phyloP scores from a whole-genome alignment of 352 stramenopile species.

The Phytopythium boreale region DNA sequence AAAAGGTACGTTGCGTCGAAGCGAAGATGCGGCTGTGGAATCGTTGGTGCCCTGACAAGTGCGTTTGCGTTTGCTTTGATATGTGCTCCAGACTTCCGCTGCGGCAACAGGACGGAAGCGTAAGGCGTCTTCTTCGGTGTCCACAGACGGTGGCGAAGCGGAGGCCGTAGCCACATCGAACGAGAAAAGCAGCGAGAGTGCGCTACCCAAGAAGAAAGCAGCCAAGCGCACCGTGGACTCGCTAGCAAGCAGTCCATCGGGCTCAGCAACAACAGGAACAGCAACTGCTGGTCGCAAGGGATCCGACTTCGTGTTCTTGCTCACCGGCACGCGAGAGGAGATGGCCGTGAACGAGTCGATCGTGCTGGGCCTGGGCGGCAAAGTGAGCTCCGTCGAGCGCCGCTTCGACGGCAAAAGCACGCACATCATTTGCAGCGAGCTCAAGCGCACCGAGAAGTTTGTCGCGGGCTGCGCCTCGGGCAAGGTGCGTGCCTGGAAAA shows the following conservation, averaged over 20 bases:
- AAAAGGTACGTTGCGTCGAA: background rate
- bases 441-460: constrained; percentile 88
- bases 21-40: background rate
- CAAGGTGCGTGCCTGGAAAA: constrained; percentile 44
- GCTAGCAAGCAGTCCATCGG: constrained; percentile 13
- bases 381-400: constrained; percentile 59
- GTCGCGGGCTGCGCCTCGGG: constrained; percentile 74
- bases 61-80: background rate
- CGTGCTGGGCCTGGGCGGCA: constrained; percentile 57
- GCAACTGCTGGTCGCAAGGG: background rate
- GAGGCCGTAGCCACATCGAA: background rate
- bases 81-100: background rate
- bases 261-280: constrained; percentile 21
- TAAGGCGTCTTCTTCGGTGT: background rate
- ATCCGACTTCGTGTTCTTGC: constrained; percentile 48
- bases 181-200: background rate
- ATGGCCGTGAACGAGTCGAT: constrained; percentile 73
- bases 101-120: background rate
- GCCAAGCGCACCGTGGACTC: constrained; percentile 7
- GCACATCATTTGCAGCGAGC: constrained; percentile 85
- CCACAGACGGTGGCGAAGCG: background rate
- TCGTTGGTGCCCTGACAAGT: too few species aligned
- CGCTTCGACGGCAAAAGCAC: constrained; percentile 71
- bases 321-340: constrained; percentile 76
- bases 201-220: constrained; percentile 18